Evolutionary conservation across 2,329 filamentous ascomycete genomes (phyloP).

Genomic region (Dactylellina drechsleri): DNA sequence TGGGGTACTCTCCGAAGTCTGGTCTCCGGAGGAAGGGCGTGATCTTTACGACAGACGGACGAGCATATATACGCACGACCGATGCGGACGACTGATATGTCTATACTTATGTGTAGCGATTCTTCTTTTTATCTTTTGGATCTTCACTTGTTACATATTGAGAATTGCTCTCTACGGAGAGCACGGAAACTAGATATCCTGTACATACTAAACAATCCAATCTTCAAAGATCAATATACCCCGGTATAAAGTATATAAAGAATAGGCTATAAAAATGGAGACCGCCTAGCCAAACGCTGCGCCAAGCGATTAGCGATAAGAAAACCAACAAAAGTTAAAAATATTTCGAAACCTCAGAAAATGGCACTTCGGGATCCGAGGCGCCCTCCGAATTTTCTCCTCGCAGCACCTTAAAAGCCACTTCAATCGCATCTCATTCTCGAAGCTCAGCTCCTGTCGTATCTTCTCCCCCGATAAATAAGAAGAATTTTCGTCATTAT

Average conservation of each 20-base stretch:
- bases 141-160: slow-evolving; percentile 54
- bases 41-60: not conserved
- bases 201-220: slow-evolving; percentile 45
- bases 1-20: slow-evolving; percentile 46
- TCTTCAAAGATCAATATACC: slow-evolving; percentile 1
- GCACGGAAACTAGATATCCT: slow-evolving; percentile 31
- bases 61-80: too few relatives aligned
- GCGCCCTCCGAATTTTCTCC: slow-evolving; percentile 19
- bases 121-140: slow-evolving; percentile 14
- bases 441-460: not conserved
- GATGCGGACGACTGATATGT: slow-evolving; percentile 18
- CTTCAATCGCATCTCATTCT: slow-evolving; percentile 8
- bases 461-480: not conserved
- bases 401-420: slow-evolving; percentile 15
- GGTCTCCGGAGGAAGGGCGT: slow-evolving; percentile 40
- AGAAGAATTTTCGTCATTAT: too few relatives aligned
- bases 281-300: too few relatives aligned
- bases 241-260: too few relatives aligned
- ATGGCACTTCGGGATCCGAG: slow-evolving; percentile 50
- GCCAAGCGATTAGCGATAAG: too few relatives aligned
- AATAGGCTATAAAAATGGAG: too few relatives aligned
- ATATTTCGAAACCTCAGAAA: not conserved
- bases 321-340: slow-evolving; percentile 9
- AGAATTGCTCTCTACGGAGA: slow-evolving; percentile 16
- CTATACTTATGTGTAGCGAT: slow-evolving; percentile 4